Evolutionary conservation across 2,329 filamentous ascomycete genomes (phyloP).

Genomic region (Aspergillus piperis): DNA sequence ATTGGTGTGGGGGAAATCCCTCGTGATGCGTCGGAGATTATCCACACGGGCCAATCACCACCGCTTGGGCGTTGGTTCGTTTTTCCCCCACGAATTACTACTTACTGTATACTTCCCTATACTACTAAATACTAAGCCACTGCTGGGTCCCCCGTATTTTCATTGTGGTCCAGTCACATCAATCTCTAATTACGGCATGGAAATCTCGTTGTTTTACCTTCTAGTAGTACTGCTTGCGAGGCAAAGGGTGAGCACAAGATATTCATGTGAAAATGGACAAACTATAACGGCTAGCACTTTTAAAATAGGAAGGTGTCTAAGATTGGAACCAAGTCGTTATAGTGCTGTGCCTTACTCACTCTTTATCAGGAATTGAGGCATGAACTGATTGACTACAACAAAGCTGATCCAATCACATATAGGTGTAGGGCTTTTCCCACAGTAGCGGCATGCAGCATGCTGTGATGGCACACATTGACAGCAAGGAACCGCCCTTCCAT

Average conservation of each 20-base stretch:
- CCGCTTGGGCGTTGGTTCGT: background rate
- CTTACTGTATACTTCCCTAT: too few relatives aligned
- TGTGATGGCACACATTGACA: background rate
- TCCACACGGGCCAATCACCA: constrained; percentile 6
- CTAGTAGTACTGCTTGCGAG: too few relatives aligned
- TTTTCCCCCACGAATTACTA: background rate
- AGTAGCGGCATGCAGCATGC: background rate
- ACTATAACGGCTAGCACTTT: background rate
- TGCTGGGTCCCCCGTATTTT: background rate
- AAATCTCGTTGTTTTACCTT: too few relatives aligned
- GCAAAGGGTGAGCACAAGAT: too few relatives aligned
- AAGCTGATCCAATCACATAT: background rate
- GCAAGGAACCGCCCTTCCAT: background rate
- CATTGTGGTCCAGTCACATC: background rate
- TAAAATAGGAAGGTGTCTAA: background rate
- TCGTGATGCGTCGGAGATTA: constrained; percentile 8
- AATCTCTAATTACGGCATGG: too few relatives aligned
- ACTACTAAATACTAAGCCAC: background rate
- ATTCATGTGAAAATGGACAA: too few relatives aligned
- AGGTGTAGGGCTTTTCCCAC: background rate
- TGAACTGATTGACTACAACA: background rate
- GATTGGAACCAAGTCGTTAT: background rate
- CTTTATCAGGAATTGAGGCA: background rate
- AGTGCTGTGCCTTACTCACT: too few relatives aligned
- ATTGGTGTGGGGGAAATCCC: constrained; percentile 16